Evolutionary conservation across 768 basidiomycete genomes (phyloP).

Genomic region (Mycena epipterygia): DNA sequence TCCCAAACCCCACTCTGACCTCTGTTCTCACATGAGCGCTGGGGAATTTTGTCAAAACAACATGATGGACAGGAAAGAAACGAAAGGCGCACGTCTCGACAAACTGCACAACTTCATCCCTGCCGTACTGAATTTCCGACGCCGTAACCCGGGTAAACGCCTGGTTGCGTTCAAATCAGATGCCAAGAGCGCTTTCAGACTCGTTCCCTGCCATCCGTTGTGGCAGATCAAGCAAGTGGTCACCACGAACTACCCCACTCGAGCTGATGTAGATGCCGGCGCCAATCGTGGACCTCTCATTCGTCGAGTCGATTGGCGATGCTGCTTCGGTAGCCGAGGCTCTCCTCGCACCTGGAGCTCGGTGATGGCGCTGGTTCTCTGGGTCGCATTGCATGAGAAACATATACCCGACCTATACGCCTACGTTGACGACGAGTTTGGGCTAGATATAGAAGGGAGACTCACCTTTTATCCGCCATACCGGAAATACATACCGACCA

Average conservation of each 20-base stretch:
- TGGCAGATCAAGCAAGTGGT: constrained; percentile 11
- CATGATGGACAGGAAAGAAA: neutral
- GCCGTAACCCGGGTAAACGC: neutral
- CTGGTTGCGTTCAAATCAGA: neutral
- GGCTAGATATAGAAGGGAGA: neutral
- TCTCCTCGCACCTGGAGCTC: constrained; percentile 22
- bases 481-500: constrained; percentile 31
- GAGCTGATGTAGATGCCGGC: neutral
- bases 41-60: neutral
- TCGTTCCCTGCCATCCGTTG: neutral
- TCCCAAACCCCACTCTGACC: neutral
- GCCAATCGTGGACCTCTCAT: neutral
- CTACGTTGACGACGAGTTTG: constrained; percentile 6
- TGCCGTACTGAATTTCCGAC: neutral
- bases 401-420: neutral
- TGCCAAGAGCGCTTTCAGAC: neutral
- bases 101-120: neutral
- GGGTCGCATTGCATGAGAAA: constrained; percentile 35
- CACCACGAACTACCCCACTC: neutral
- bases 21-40: neutral
- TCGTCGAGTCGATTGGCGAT: neutral
- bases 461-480: constrained; percentile 27
- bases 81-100: neutral
- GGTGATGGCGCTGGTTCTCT: constrained; percentile 32
- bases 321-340: neutral